phyloP scores from a whole-genome alignment of 768 basidiomycete genomes.

The Candolleomyces eurysporus region DNA sequence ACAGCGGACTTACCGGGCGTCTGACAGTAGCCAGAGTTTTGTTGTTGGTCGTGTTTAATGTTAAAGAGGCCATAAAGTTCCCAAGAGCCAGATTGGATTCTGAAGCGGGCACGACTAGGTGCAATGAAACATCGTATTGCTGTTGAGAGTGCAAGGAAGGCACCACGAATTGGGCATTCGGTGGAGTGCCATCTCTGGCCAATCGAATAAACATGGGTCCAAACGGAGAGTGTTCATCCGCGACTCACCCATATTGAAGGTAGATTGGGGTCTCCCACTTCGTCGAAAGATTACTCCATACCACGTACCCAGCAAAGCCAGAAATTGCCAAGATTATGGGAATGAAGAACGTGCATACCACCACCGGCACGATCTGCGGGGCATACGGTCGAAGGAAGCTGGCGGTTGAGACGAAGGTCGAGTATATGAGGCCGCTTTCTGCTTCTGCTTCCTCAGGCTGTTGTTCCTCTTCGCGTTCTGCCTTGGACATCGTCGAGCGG shows the following conservation, averaged over 20 bases:
- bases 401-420: not conserved
- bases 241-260: constrained; percentile 77
- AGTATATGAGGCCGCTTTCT: constrained; percentile 1
- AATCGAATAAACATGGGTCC: constrained; percentile 7
- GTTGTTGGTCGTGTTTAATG: constrained; percentile 57
- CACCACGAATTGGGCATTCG: constrained; percentile 58
- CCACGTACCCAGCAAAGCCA: constrained; percentile 63
- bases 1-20: constrained; percentile 53
- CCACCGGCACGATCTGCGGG: constrained; percentile 63
- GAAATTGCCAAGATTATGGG: constrained; percentile 64
- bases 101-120: constrained; percentile 61
- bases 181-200: constrained; percentile 58
- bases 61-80: constrained; percentile 80
- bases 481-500: constrained; percentile 6
- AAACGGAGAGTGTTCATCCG: not conserved
- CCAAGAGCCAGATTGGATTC: constrained; percentile 72
- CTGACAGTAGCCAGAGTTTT: constrained; percentile 60
- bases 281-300: constrained; percentile 71
- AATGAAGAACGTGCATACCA: constrained; percentile 58
- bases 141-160: constrained; percentile 56
- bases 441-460: not conserved
- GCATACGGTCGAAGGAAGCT: constrained; percentile 47
- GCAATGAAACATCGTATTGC: constrained; percentile 72
- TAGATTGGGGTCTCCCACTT: constrained; percentile 69
- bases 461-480: not conserved